Percentiles rank a stretch among this genome's conserved stretches.
Conservation (phyloP, 768 basidiomycete species). For the Pleurotus tuoliensis region DNA sequence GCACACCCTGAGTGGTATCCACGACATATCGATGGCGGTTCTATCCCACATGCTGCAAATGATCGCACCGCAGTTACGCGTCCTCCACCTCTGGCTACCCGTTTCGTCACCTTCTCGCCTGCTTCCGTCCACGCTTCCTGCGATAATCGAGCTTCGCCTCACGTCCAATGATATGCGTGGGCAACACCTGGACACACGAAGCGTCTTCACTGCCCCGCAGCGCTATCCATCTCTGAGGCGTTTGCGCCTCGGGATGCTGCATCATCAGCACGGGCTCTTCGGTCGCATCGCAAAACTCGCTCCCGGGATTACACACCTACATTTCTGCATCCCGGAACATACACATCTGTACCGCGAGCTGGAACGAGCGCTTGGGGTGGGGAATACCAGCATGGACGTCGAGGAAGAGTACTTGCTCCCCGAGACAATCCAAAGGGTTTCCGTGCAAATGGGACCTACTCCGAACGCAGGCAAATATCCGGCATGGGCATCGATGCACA, state of each 20-base stretch:
- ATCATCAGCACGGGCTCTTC: slow-evolving; percentile 14
- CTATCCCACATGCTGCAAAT: slow-evolving; percentile 1
- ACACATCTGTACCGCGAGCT: slow-evolving; percentile 3
- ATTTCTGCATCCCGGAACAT: slow-evolving; percentile 8
- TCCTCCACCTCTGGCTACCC: slow-evolving; percentile 19
- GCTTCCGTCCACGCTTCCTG: slow-evolving; percentile 14
- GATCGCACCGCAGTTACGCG: neutral
- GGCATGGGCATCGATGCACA: neutral
- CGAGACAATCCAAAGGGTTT: neutral
- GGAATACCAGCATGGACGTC: too few species aligned
- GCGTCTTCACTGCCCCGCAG: neutral
- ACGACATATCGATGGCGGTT: slow-evolving; percentile 1
- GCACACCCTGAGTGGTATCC: neutral
- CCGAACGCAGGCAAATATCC: neutral
- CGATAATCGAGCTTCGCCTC: slow-evolving; percentile 1
- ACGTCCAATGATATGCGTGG: slow-evolving; percentile 2
- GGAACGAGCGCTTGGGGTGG: neutral
- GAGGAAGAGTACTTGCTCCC: neutral
- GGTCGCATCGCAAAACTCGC: slow-evolving; percentile 19
- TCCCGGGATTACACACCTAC: slow-evolving; percentile 16
- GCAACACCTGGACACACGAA: neutral
- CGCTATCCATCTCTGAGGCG: slow-evolving; percentile 6
- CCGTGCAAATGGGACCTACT: slow-evolving; percentile 2
- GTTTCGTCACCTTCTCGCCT: slow-evolving; percentile 18
- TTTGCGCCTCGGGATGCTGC: slow-evolving; percentile 3